Conservation (phyloP, 495 filamentous ascomycete genomes). For the Aspergillus avenaceus region DNA sequence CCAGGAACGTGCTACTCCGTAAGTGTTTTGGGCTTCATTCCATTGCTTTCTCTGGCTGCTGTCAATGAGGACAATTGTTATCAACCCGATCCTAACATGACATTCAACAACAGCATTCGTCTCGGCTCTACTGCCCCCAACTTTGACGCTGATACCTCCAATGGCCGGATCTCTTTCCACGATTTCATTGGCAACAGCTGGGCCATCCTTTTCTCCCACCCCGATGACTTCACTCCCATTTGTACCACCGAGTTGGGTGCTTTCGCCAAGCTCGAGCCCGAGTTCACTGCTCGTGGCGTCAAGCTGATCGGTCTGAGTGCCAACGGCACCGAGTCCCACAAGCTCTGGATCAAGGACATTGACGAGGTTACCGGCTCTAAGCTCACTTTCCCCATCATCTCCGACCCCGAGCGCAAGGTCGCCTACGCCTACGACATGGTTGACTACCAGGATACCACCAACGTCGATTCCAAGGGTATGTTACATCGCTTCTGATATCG, state of each 20-base stretch:
- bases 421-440: slow-evolving; percentile 95
- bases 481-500: background rate
- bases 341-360: slow-evolving; percentile 90
- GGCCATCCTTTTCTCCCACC: slow-evolving; percentile 97
- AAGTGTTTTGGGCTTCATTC: too few species aligned
- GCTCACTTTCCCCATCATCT: slow-evolving; percentile 92
- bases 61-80: too few species aligned
- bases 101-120: slow-evolving; percentile 57
- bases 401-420: slow-evolving; percentile 91
- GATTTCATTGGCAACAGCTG: slow-evolving; percentile 92
- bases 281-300: slow-evolving; percentile 89
- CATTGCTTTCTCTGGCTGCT: too few species aligned
- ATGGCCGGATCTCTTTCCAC: slow-evolving; percentile 92
- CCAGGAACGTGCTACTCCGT: slow-evolving; percentile 46
- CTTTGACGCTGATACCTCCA: slow-evolving; percentile 90
- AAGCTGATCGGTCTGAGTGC: slow-evolving; percentile 85
- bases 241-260: slow-evolving; percentile 99
- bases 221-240: slow-evolving; percentile 82
- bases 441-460: slow-evolving; percentile 77
- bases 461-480: slow-evolving; percentile 85
- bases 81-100: background rate
- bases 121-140: slow-evolving; percentile 87
- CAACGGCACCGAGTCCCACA: slow-evolving; percentile 52
- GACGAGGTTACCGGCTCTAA: slow-evolving; percentile 81
- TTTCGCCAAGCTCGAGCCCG: slow-evolving; percentile 92